These are phyloP conservation scores for Ciborinia camelliae DNA, from an alignment of 2,329 filamentous ascomycete genomes.

Conservation along the genomic window DNA sequence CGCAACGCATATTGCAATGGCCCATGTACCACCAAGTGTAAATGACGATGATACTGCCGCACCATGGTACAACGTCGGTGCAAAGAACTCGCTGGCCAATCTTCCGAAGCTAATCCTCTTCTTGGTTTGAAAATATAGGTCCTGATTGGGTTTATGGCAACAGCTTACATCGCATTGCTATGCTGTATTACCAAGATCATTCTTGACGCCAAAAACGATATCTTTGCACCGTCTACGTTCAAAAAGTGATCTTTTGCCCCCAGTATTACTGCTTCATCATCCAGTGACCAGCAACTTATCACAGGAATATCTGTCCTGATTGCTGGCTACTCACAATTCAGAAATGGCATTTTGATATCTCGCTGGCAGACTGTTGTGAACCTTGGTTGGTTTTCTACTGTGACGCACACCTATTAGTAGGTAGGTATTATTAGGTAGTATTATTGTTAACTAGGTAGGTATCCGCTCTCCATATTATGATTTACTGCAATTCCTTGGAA, in stretches of 20 bases:
- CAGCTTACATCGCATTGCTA: background rate
- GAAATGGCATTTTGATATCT: background rate
- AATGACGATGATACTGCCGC: background rate
- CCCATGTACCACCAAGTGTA: background rate
- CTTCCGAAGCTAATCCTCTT: background rate
- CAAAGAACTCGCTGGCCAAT: too few relatives aligned
- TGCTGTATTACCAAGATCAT: background rate
- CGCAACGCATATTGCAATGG: background rate
- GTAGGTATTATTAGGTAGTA: too few relatives aligned
- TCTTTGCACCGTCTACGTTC: background rate
- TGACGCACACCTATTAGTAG: too few relatives aligned
- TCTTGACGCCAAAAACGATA: background rate
- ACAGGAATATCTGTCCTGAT: background rate
- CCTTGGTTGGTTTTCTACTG: background rate
- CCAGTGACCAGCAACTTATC: slow-evolving; percentile 1
- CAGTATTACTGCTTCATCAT: background rate
- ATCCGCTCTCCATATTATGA: too few relatives aligned
- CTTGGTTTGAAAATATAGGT: background rate
- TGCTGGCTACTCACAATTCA: background rate
- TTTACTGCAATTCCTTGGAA: too few relatives aligned
- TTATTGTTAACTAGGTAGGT: too few relatives aligned
- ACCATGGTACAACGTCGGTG: background rate
- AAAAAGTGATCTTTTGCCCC: background rate
- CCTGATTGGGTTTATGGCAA: background rate
- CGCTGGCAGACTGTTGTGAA: background rate